These are phyloP conservation scores for Nicotiana tabacum DNA, from an alignment of 257 asterid genomes.

Conservation along the genomic window DNA sequence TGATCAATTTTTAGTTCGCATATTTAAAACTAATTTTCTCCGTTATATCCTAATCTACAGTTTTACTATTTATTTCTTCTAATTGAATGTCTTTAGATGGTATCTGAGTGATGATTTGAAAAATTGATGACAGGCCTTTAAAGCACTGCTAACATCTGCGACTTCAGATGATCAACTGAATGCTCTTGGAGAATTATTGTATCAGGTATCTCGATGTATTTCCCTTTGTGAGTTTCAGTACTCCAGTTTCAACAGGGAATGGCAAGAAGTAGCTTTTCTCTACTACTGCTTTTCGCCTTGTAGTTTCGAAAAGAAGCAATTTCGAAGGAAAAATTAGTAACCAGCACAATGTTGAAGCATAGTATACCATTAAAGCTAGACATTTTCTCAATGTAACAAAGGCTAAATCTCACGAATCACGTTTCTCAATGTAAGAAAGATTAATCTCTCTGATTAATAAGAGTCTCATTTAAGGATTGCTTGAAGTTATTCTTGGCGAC, in stretches of 20 bases:
- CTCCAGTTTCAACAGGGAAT: not conserved
- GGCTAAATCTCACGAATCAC: not conserved
- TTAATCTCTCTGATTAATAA: not conserved
- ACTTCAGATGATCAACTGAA: conserved; percentile 76
- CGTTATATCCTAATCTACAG: not conserved
- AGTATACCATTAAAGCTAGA: not conserved
- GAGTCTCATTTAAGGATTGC: not conserved
- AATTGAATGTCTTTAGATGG: not conserved
- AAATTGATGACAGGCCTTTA: conserved; percentile 65
- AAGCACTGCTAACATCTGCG: conserved; percentile 73
- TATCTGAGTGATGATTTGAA: not conserved
- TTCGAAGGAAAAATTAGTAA: not conserved
- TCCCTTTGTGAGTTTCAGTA: not conserved
- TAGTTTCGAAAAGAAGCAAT: not conserved
- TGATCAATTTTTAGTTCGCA: not conserved
- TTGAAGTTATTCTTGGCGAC: not conserved
- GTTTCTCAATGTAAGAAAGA: not conserved
- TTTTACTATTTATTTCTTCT: not conserved
- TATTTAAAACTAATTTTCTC: not conserved
- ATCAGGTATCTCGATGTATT: conserved; percentile 50
- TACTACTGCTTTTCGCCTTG: not conserved
- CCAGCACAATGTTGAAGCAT: not conserved
- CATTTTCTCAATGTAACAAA: not conserved
- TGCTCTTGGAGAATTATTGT: conserved; percentile 84
- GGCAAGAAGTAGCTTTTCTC: not conserved